Evolutionary conservation across 1,139 yeast species (phyloP).

Genomic region (Geotrichum citri-aurantii): DNA sequence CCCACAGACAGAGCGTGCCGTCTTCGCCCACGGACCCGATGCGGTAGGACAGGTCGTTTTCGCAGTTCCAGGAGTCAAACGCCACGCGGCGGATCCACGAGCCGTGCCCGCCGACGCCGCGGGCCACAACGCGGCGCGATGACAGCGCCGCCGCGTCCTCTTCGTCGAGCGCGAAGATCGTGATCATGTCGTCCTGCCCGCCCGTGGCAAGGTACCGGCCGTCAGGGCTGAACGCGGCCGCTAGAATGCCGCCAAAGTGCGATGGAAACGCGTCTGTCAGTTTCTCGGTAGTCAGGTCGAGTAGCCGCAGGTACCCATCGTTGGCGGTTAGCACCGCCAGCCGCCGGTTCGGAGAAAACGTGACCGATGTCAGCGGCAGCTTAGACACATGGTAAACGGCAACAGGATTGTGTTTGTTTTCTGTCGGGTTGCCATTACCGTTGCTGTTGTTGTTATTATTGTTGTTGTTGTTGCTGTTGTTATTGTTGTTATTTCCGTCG

Average conservation of each 20-base stretch:
- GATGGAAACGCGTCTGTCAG: slow-evolving; percentile 58
- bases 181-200: slow-evolving; percentile 43
- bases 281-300: slow-evolving; percentile 47
- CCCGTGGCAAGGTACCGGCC: slow-evolving; percentile 52
- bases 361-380: slow-evolving; percentile 52
- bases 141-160: slow-evolving; percentile 8
- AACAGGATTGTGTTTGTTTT: slow-evolving; percentile 39
- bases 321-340: slow-evolving; percentile 52
- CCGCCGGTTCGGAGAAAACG: slow-evolving; percentile 43
- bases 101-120: slow-evolving; percentile 54
- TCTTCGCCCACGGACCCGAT: slow-evolving; percentile 67
- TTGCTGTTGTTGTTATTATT: not conserved
- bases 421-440: slow-evolving; percentile 12
- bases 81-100: slow-evolving; percentile 55
- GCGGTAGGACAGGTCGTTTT: slow-evolving; percentile 44
- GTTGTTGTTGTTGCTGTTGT: not conserved
- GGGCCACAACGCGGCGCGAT: slow-evolving; percentile 32
- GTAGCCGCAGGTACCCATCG: slow-evolving; percentile 59
- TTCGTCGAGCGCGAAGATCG: slow-evolving; percentile 30
- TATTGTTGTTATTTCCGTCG: not conserved
- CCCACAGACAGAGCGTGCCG: slow-evolving; percentile 65
- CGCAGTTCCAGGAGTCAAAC: slow-evolving; percentile 40
- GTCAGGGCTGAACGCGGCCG: slow-evolving; percentile 58
- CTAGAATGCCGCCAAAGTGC: slow-evolving; percentile 61
- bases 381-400: slow-evolving; percentile 60